phyloP scores from a whole-genome alignment of 2,329 filamentous ascomycete genomes.

The Monosporascus sp. region DNA sequence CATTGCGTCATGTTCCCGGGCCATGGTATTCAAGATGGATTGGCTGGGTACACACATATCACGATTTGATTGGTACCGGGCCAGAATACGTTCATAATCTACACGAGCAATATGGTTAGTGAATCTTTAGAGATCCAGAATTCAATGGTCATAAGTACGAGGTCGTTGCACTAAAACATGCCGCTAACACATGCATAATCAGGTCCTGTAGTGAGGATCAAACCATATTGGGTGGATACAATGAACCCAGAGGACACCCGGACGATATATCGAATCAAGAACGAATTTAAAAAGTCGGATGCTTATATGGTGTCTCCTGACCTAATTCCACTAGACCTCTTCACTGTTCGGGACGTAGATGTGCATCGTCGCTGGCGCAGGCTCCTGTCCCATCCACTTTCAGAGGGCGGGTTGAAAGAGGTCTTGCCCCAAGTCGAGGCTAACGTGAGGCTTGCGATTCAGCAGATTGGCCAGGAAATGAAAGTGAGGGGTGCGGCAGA shows the following conservation, averaged over 20 bases:
- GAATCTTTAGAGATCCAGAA: no score
- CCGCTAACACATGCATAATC: not conserved
- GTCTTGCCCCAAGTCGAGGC: conserved; percentile 29
- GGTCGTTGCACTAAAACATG: not conserved
- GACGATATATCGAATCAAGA: conserved; percentile 24
- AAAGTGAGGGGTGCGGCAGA: conserved; percentile 32
- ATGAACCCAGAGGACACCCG: conserved; percentile 16
- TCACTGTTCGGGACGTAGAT: conserved; percentile 34
- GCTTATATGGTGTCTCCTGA: conserved; percentile 16
- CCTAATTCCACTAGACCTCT: conserved; percentile 26
- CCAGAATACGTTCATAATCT: conserved; percentile 17
- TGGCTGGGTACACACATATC: conserved; percentile 8
- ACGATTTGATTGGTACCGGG: conserved; percentile 6
- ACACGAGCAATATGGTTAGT: conserved; percentile 20
- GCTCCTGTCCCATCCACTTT: conserved; percentile 36
- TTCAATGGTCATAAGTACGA: not conserved
- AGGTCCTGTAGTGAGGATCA: conserved; percentile 23
- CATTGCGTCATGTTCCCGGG: conserved; percentile 9
- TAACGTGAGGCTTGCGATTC: conserved; percentile 34
- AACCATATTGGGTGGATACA: conserved; percentile 20
- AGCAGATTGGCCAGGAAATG: conserved; percentile 40
- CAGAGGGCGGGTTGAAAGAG: conserved; percentile 28
- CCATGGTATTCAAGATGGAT: conserved; percentile 23
- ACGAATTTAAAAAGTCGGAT: conserved; percentile 21
- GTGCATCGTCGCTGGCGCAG: conserved; percentile 35